phyloP scores from a whole-genome alignment of 129 eudicot species.

The Oenanthe sinensis region DNA sequence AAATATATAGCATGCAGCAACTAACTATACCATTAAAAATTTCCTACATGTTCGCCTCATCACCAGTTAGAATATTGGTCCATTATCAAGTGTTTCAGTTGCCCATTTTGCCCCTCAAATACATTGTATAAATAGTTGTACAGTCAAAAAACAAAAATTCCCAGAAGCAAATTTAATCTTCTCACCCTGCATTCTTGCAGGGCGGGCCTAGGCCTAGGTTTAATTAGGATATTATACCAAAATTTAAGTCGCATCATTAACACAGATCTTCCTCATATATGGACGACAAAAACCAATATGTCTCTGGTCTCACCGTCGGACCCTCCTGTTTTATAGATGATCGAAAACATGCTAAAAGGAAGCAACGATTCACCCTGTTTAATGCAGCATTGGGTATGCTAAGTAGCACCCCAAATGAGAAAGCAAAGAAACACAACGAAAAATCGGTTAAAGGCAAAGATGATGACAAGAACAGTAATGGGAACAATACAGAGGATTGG shows the following conservation, averaged over 20 bases:
- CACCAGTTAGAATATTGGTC: background rate
- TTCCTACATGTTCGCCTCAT: background rate
- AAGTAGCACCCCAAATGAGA: background rate
- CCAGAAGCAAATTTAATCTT: background rate
- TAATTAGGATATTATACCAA: background rate
- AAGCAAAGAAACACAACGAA: background rate
- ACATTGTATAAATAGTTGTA: background rate
- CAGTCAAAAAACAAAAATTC: background rate
- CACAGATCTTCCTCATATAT: background rate
- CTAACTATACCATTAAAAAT: background rate
- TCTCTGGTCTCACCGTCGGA: background rate
- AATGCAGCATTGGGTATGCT: background rate
- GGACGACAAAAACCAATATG: background rate
- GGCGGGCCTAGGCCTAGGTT: background rate
- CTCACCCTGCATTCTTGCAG: constrained; percentile 2
- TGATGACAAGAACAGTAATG: background rate
- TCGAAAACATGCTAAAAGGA: background rate
- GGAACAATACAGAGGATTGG: background rate
- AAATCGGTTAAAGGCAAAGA: background rate
- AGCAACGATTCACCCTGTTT: background rate
- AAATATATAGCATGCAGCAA: too few species aligned
- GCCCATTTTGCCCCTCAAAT: background rate
- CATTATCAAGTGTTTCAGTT: background rate
- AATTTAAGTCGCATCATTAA: background rate
- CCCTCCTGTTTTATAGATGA: background rate